These are phyloP conservation scores for Hypocreales sp. DNA, from an alignment of 2,329 filamentous ascomycete genomes.

Conservation along the genomic window DNA sequence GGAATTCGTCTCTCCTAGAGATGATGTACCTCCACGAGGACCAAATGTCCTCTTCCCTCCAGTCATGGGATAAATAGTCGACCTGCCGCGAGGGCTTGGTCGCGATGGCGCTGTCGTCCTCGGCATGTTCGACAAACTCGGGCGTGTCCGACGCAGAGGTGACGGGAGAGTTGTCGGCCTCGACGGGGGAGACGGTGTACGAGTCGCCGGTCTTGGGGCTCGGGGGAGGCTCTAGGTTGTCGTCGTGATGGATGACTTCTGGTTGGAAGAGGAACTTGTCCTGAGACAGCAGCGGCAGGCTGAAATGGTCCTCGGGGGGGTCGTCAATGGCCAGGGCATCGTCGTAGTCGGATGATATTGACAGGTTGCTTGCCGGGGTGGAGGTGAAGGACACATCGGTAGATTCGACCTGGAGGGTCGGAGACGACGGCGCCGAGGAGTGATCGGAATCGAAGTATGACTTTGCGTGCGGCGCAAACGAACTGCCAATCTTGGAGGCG, in stretches of 20 bases:
- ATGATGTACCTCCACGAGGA: slow-evolving; percentile 91
- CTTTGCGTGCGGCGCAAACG: slow-evolving; percentile 27
- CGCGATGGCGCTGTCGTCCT: slow-evolving; percentile 66
- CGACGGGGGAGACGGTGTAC: slow-evolving; percentile 35
- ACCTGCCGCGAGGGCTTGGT: slow-evolving; percentile 71
- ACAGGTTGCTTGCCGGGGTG: slow-evolving; percentile 48
- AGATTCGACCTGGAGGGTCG: slow-evolving; percentile 33
- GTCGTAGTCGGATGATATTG: slow-evolving; percentile 42
- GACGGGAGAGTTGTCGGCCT: slow-evolving; percentile 32
- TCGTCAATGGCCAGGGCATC: slow-evolving; percentile 28
- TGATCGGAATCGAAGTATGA: slow-evolving; percentile 29
- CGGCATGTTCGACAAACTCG: slow-evolving; percentile 42
- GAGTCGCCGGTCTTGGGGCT: slow-evolving; percentile 35
- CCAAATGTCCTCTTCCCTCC: slow-evolving; percentile 95
- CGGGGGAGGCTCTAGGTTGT: slow-evolving; percentile 31
- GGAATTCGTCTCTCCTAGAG: slow-evolving; percentile 61
- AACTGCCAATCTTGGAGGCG: slow-evolving; percentile 28
- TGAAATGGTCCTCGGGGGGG: slow-evolving; percentile 28
- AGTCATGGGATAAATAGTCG: slow-evolving; percentile 89
- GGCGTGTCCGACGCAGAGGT: slow-evolving; percentile 44
- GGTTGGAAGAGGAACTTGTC: slow-evolving; percentile 26
- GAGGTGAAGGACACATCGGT: slow-evolving; percentile 43
- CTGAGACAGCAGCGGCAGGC: slow-evolving; percentile 29
- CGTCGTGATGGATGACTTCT: slow-evolving; percentile 15
- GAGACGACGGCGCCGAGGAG: slow-evolving; percentile 38